Percentiles rank a stretch among this genome's conserved stretches.
Conservation (phyloP, 2,329 filamentous ascomycete genomes). For the Diplocarpon rosae region DNA sequence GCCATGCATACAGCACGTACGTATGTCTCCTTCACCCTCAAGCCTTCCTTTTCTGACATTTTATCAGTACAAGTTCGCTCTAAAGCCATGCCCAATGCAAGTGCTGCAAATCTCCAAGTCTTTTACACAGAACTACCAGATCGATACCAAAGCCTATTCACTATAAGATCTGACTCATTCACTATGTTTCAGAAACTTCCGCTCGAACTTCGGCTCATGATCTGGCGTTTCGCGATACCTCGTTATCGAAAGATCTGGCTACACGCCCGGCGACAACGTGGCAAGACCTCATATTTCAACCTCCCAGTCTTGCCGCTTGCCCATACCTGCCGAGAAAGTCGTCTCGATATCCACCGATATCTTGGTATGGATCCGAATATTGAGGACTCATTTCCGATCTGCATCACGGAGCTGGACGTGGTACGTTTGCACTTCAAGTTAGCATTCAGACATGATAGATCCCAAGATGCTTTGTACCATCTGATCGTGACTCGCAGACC, state of each 20-base stretch:
- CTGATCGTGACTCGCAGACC: not conserved
- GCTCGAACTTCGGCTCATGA: not conserved
- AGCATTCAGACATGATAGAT: not conserved
- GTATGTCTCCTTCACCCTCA: too few relatives aligned
- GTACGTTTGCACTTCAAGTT: not conserved
- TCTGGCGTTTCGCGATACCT: not conserved
- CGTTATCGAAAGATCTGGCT: not conserved
- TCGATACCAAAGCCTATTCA: not conserved
- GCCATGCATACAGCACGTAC: too few relatives aligned
- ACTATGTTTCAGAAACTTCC: not conserved
- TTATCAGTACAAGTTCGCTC: not conserved
- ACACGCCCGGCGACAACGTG: not conserved
- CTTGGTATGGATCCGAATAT: not conserved
- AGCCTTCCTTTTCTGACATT: not conserved
- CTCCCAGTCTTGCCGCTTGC: not conserved
- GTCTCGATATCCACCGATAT: not conserved
- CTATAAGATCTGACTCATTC: not conserved
- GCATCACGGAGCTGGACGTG: not conserved
- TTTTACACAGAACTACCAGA: not conserved
- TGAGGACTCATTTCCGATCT: not conserved
- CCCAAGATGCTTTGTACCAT: not conserved
- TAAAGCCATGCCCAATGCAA: not conserved
- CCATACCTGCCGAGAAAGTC: not conserved
- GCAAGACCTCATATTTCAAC: not conserved
- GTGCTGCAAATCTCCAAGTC: not conserved